Conservation (phyloP, 805 yeast genomes). For the Wickerhamiella vanderwaltii region DNA sequence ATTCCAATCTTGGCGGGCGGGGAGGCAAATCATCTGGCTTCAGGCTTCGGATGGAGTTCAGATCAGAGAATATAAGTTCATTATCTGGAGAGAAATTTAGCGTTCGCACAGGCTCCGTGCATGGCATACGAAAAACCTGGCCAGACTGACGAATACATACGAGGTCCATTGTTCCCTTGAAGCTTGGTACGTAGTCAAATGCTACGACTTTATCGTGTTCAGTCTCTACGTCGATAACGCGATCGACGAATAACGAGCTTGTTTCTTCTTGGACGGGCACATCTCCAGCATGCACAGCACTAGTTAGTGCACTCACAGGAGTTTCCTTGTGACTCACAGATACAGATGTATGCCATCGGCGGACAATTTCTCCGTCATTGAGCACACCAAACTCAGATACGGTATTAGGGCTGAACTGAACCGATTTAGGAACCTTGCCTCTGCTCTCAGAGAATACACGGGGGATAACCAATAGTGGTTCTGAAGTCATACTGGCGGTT, state of each 20-base stretch:
- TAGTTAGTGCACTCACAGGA: conserved; percentile 14
- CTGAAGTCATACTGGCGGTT: conserved; percentile 12
- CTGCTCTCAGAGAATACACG: conserved; percentile 19
- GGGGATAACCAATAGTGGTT: conserved; percentile 20
- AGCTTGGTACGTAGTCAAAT: conserved; percentile 55
- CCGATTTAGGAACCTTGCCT: conserved; percentile 17
- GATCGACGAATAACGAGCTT: conserved; percentile 59
- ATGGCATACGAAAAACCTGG: conserved; percentile 68
- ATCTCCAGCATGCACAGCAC: conserved; percentile 10
- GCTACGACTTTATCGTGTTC: conserved; percentile 73
- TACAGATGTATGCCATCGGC: conserved; percentile 56
- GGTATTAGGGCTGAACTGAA: conserved; percentile 39
- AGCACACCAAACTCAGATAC: conserved; percentile 67
- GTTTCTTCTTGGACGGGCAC: conserved; percentile 19
- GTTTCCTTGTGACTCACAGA: conserved; percentile 12
- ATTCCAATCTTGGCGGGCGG: not conserved
- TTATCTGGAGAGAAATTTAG: conserved; percentile 51
- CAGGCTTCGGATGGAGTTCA: conserved; percentile 10
- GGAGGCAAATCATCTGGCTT: not conserved
- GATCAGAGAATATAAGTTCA: conserved; percentile 21
- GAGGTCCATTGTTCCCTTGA: conserved; percentile 43
- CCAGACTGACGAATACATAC: conserved; percentile 90
- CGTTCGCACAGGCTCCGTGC: conserved; percentile 50
- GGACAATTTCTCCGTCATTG: conserved; percentile 61
- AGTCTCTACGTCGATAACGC: conserved; percentile 62